Percentiles rank a stretch among this genome's conserved stretches.
phyloP scores from a whole-genome alignment of 2,329 filamentous ascomycete species.

The Tolypocladium nubicola region DNA sequence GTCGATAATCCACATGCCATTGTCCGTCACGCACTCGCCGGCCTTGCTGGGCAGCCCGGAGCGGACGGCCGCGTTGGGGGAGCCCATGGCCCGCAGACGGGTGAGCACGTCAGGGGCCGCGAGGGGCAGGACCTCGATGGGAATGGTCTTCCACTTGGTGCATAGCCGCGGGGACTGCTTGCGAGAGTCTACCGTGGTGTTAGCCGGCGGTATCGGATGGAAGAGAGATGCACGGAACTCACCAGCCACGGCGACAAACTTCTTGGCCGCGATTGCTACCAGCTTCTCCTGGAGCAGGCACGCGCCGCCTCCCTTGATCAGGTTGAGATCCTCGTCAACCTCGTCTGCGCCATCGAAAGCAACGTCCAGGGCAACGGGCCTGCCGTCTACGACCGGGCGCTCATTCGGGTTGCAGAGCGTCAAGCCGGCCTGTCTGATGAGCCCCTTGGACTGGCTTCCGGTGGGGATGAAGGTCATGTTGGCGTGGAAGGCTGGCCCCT shows the following conservation, averaged over 20 bases:
- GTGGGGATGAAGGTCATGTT: slow-evolving; percentile 84
- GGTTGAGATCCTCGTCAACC: slow-evolving; percentile 87
- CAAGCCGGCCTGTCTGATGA: slow-evolving; percentile 72
- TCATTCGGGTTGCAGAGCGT: slow-evolving; percentile 69
- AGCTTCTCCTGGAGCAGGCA: slow-evolving; percentile 97
- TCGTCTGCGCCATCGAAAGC: slow-evolving; percentile 96
- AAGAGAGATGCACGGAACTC: slow-evolving; percentile 15
- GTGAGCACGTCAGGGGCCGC: slow-evolving; percentile 67
- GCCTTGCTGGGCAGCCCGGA: slow-evolving; percentile 67
- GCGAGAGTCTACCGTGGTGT: slow-evolving; percentile 57
- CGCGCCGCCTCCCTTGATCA: slow-evolving; percentile 96
- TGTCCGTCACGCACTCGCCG: slow-evolving; percentile 57
- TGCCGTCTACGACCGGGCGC: slow-evolving; percentile 39
- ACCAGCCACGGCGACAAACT: slow-evolving; percentile 83
- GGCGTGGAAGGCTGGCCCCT: slow-evolving; percentile 41
- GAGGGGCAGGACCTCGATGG: slow-evolving; percentile 86
- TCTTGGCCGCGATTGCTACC: slow-evolving; percentile 72
- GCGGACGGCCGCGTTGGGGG: slow-evolving; percentile 58
- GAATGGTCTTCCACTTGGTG: slow-evolving; percentile 72
- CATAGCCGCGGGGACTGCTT: slow-evolving; percentile 73
- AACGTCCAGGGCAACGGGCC: slow-evolving; percentile 59
- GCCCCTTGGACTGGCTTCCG: slow-evolving; percentile 78
- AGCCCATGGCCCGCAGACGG: slow-evolving; percentile 64
- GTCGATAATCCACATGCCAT: slow-evolving; percentile 72
- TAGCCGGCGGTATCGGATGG: not conserved